These are phyloP conservation scores for Dryadomyces sulphureus DNA, from an alignment of 2,329 filamentous ascomycete genomes.

Conservation along the genomic window DNA sequence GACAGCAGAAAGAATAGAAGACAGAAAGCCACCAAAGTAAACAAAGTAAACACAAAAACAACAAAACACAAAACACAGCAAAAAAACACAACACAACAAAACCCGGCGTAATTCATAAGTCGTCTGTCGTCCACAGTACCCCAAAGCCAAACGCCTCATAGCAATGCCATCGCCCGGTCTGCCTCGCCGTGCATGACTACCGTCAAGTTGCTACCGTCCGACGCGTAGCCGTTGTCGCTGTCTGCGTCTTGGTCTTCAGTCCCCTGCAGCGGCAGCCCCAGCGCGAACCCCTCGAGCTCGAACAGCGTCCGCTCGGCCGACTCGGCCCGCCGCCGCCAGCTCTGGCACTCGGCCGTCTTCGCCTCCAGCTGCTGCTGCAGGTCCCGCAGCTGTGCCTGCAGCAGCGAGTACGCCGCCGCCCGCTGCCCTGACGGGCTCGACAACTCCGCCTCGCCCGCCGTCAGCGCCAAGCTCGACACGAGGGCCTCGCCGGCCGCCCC, in stretches of 20 bases:
- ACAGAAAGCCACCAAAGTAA: neutral
- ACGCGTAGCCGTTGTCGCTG: slow-evolving; percentile 3
- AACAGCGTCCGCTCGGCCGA: slow-evolving; percentile 37
- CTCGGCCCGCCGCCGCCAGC: slow-evolving; percentile 41
- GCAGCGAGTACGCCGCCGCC: slow-evolving; percentile 18
- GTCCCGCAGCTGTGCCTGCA: slow-evolving; percentile 33
- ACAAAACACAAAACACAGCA: neutral
- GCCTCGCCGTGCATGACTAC: slow-evolving; percentile 4
- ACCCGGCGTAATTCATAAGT: neutral
- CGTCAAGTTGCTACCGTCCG: slow-evolving; percentile 4
- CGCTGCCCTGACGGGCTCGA: neutral
- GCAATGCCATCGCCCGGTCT: neutral
- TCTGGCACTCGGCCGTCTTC: slow-evolving; percentile 25
- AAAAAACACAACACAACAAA: neutral
- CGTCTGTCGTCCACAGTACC: too few species aligned
- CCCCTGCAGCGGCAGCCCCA: neutral
- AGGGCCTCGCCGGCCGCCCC: neutral
- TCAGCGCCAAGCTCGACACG: neutral
- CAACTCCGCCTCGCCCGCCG: neutral
- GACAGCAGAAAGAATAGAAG: neutral
- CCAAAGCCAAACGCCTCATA: neutral
- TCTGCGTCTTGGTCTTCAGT: neutral
- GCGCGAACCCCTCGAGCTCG: slow-evolving; percentile 19
- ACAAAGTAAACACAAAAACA: neutral
- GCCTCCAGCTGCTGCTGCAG: slow-evolving; percentile 31